These are phyloP conservation scores for Rachicladosporium sp. DNA, from an alignment of 2,329 filamentous ascomycete genomes.

Conservation along the genomic window DNA sequence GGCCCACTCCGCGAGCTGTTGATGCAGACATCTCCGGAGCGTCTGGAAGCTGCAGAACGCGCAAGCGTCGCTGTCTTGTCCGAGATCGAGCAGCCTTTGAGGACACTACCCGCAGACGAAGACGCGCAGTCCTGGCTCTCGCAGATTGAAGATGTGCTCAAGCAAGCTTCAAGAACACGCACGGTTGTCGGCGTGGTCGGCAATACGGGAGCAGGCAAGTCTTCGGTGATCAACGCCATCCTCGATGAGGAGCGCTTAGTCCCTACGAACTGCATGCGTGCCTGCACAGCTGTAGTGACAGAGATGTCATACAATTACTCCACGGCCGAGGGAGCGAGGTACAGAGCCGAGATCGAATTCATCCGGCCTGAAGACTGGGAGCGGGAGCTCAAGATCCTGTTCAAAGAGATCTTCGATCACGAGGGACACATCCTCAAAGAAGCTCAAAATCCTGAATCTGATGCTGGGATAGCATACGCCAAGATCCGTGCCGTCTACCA, in stretches of 20 bases:
- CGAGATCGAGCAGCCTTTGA: constrained; percentile 22
- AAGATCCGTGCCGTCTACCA: constrained; percentile 41
- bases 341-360: constrained; percentile 48
- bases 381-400: constrained; percentile 38
- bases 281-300: constrained; percentile 50
- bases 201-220: constrained; percentile 51
- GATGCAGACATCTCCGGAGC: constrained; percentile 18
- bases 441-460: constrained; percentile 30
- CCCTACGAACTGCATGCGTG: constrained; percentile 47
- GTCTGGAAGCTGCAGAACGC: constrained; percentile 29
- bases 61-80: constrained; percentile 27
- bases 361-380: constrained; percentile 41
- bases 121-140: constrained; percentile 31
- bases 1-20: constrained; percentile 23
- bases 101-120: constrained; percentile 10
- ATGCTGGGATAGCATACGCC: constrained; percentile 37
- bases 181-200: constrained; percentile 48
- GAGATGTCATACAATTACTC: constrained; percentile 46
- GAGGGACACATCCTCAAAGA: constrained; percentile 29
- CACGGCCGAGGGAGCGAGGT: constrained; percentile 27
- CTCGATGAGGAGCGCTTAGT: constrained; percentile 48
- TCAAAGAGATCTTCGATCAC: constrained; percentile 35
- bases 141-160: constrained; percentile 30
- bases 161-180: constrained; percentile 28
- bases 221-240: constrained; percentile 50